Evolutionary conservation across 192 early-diverging fungal genomes (phyloP).

Genomic region (Umbelopsis sp.): DNA sequence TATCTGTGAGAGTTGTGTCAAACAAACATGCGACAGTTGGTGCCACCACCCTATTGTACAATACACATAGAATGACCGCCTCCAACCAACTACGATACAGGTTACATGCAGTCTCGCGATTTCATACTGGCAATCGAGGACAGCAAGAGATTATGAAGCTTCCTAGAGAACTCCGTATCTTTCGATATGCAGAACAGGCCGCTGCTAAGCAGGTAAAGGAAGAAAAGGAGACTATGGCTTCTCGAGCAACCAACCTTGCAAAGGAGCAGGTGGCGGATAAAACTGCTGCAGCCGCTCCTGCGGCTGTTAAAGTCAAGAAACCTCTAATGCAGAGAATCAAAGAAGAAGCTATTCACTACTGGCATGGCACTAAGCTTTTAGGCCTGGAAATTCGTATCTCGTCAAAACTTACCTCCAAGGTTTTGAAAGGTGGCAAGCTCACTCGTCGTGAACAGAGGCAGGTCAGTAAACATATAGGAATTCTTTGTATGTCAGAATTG

Average conservation of each 20-base stretch:
- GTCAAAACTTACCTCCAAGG: conserved; percentile 69
- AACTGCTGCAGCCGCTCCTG: conserved; percentile 1
- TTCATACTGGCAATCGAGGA: conserved; percentile 13
- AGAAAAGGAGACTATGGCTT: conserved; percentile 44
- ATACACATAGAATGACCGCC: not conserved
- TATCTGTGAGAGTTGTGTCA: conserved; percentile 6
- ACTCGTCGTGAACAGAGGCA: conserved; percentile 86
- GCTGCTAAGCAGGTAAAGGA: conserved; percentile 31
- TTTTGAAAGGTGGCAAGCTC: conserved; percentile 75
- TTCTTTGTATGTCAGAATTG: too few species aligned
- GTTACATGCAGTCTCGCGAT: not conserved
- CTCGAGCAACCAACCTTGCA: conserved; percentile 33
- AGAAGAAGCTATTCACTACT: conserved; percentile 87
- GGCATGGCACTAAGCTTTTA: conserved; percentile 91
- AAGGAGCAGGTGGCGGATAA: conserved; percentile 31
- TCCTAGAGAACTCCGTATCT: conserved; percentile 33
- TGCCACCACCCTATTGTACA: not conserved
- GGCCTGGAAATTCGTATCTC: conserved; percentile 88
- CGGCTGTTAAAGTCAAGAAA: conserved; percentile 49
- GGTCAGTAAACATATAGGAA: conserved; percentile 39
- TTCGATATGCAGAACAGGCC: conserved; percentile 38
- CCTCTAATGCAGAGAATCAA: conserved; percentile 78
- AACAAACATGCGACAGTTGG: not conserved
- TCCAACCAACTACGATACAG: conserved; percentile 13
- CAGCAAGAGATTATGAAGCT: conserved; percentile 13